Evolutionary conservation across 108 stramenopile species (phyloP).

Genomic region (Chaetoceros muelleri): DNA sequence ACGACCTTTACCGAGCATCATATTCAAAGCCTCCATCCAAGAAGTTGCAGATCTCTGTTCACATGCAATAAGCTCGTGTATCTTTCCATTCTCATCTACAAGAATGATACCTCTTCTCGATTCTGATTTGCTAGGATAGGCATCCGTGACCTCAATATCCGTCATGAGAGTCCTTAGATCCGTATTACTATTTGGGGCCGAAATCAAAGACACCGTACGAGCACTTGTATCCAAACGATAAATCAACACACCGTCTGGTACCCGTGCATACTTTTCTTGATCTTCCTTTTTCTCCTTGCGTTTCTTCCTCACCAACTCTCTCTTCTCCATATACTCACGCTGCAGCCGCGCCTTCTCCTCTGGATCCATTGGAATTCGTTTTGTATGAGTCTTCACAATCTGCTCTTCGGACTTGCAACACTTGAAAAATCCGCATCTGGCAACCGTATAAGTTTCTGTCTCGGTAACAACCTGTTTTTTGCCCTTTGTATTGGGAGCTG

Average conservation of each 20-base stretch:
- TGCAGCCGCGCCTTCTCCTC: conserved; percentile 22
- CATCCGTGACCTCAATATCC: conserved; percentile 39
- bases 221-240: conserved; percentile 71
- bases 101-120: conserved; percentile 45
- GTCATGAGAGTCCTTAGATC: conserved; percentile 28
- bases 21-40: conserved; percentile 72
- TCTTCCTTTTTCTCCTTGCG: conserved; percentile 23
- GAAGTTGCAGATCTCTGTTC: conserved; percentile 76
- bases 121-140: conserved; percentile 34
- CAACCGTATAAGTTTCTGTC: background rate
- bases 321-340: conserved; percentile 22
- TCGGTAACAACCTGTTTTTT: conserved; percentile 4
- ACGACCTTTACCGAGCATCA: conserved; percentile 43
- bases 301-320: conserved; percentile 26
- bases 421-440: conserved; percentile 5
- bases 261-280: conserved; percentile 32
- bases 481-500: background rate
- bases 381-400: conserved; percentile 14
- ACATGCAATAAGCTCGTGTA: conserved; percentile 54
- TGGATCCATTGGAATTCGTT: conserved; percentile 24
- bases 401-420: conserved; percentile 6
- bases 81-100: conserved; percentile 29
- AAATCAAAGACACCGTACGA: conserved; percentile 42
- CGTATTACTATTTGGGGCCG: conserved; percentile 42
- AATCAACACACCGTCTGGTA: conserved; percentile 74